phyloP scores from a whole-genome alignment of 139 green algal genomes.

The Trebouxia sp. region DNA sequence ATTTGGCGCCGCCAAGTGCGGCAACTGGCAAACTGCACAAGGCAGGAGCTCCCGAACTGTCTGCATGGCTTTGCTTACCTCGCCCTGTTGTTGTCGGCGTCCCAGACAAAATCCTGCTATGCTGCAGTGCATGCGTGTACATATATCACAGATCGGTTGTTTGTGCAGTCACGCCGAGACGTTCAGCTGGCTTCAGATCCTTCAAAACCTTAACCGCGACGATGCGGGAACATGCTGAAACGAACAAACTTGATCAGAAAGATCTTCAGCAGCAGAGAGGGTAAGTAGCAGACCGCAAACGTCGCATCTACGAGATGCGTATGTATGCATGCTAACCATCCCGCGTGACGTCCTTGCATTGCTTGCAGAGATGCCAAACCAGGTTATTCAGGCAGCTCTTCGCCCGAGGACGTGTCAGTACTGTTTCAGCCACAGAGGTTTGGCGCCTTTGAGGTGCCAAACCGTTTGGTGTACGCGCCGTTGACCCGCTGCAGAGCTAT shows the following conservation, averaged over 20 bases:
- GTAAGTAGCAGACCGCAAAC: neutral
- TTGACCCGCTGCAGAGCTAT: conserved; percentile 59
- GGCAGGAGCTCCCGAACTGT: no score
- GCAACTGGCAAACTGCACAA: no score
- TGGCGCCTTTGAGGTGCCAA: neutral
- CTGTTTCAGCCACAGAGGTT: neutral
- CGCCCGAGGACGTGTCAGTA: neutral
- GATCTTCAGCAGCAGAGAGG: neutral
- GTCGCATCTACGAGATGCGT: neutral
- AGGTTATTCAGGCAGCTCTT: neutral
- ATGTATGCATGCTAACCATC: no score
- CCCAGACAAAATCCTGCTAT: no score
- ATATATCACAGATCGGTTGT: neutral
- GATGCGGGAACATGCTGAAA: conserved; percentile 2
- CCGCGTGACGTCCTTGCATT: neutral
- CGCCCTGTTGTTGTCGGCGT: no score
- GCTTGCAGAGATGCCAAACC: neutral
- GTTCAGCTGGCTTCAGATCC: neutral
- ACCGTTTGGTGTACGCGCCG: conserved; percentile 76
- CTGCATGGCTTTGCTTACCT: no score
- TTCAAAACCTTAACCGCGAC: neutral
- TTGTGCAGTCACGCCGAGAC: neutral
- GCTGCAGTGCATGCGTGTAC: no score
- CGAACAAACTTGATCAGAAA: neutral
- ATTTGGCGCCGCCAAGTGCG: no score